Conservation (phyloP, 1,284 basidiomycete genomes). For the Cryptococcus amylolentus region DNA sequence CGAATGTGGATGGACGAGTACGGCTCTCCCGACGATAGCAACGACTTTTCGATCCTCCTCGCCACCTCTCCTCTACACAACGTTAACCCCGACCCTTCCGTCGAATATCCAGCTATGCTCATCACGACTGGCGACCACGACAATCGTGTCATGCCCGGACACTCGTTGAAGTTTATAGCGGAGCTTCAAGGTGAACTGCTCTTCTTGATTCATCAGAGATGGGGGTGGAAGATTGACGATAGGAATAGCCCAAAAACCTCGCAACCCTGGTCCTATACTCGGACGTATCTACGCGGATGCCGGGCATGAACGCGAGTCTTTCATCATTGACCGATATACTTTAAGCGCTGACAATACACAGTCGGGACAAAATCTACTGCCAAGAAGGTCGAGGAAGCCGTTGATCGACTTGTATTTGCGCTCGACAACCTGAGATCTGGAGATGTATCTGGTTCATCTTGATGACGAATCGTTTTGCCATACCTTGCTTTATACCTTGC, state of each 20-base stretch:
- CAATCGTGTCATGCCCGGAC: conserved; percentile 16
- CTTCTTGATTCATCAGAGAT: not conserved
- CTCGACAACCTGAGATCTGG: conserved; percentile 1
- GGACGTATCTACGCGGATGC: conserved; percentile 17
- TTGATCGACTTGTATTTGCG: conserved; percentile 17
- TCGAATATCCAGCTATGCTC: conserved; percentile 15
- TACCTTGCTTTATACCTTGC: no score
- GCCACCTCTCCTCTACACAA: conserved; percentile 15
- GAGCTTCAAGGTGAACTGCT: conserved; percentile 13
- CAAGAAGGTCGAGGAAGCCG: conserved; percentile 17
- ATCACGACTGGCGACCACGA: conserved; percentile 19
- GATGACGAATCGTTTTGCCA: no score
- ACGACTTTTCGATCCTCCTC: conserved; percentile 4
- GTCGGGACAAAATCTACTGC: conserved; percentile 9
- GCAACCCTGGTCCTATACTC: not conserved
- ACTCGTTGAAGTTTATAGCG: conserved; percentile 18
- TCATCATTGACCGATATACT: not conserved
- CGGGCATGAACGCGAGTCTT: conserved; percentile 14
- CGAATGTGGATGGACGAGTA: conserved; percentile 17
- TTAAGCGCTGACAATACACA: not conserved
- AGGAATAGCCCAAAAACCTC: not conserved
- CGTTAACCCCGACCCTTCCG: conserved; percentile 1
- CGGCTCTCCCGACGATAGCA: conserved; percentile 15
- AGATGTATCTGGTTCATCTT: not conserved
- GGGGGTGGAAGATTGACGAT: not conserved